phyloP scores from a whole-genome alignment of 805 yeast species.

The Candida silvicultrix region DNA sequence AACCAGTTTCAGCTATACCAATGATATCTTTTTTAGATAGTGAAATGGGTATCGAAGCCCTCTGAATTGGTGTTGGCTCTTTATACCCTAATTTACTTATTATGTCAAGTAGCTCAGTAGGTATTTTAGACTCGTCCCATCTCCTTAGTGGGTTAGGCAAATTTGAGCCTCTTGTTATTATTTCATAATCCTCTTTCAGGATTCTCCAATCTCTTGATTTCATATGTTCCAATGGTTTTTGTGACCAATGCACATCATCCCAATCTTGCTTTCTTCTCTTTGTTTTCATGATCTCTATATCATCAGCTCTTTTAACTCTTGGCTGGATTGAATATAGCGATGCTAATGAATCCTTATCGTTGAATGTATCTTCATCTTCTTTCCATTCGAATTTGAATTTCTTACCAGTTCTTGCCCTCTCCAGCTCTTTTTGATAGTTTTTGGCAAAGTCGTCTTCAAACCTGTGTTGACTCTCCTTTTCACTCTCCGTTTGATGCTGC shows the following conservation, averaged over 20 bases:
- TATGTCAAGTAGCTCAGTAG: slow-evolving; percentile 32
- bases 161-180: slow-evolving; percentile 42
- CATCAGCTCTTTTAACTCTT: slow-evolving; percentile 8
- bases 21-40: slow-evolving; percentile 56
- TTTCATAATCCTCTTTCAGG: slow-evolving; percentile 69
- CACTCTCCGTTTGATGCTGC: too few relatives aligned
- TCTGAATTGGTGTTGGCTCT: slow-evolving; percentile 86
- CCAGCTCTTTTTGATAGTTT: slow-evolving; percentile 1
- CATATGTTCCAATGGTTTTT: slow-evolving; percentile 62
- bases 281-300: slow-evolving; percentile 9
- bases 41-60: slow-evolving; percentile 79
- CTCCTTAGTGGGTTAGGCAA: slow-evolving; percentile 53
- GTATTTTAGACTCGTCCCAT: slow-evolving; percentile 65
- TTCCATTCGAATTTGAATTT: slow-evolving; percentile 70
- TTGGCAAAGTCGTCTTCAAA: slow-evolving; percentile 3
- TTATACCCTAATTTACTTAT: slow-evolving; percentile 38
- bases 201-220: slow-evolving; percentile 85
- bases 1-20: slow-evolving; percentile 95
- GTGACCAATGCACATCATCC: slow-evolving; percentile 49
- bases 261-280: slow-evolving; percentile 7
- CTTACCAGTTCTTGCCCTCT: slow-evolving; percentile 3
- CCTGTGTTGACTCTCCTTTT: neutral
- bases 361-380: slow-evolving; percentile 57
- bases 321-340: slow-evolving; percentile 9
- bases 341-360: slow-evolving; percentile 35